Evolutionary conservation across 1,284 basidiomycete genomes (phyloP), one percentile per base, ranked within the genome.

Genomic region (Neonothopanus nambi): DNA sequence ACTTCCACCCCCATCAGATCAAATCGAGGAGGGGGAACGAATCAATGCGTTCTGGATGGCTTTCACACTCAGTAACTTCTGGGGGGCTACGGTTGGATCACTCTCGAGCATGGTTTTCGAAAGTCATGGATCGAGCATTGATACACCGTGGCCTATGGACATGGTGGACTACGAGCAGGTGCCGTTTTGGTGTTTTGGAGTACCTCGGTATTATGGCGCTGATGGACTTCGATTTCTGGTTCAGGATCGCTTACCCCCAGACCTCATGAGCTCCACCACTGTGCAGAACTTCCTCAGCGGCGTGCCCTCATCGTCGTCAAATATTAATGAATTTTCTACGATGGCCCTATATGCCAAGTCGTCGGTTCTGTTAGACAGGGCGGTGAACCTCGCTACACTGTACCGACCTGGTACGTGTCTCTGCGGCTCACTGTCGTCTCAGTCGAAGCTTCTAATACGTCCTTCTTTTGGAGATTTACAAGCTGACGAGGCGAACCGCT

Each of bases 31-130:
- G 59, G 81, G 76, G 17, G 82, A 85, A 61, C 70, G 78, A 28
- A 81, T 84, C 46, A 77, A 78, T 56, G 77, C 74, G 2, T 84
- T 84, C 60, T 85, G 82, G 82, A 66, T 74, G 3, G 77, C 79
- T 8, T 77, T 77, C 56, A 65, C 70, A 36, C 66, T 84, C 42
- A 80, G 83, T 64, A 78, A 81, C 53, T 74, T 76, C 63, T 70
- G 82, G 21, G 70, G 74, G 3, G 72, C 77, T 9, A 71, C 79
- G 9, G 69, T 79, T 38, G 72, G 78, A 44, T 43, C 47, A 12
- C 35, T 48, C 13, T 45, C 51, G 2, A 73, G 70, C 41, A 70
- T 78, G 20, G 68, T 72, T 20, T 67, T 78, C 35, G 75, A 78
- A 55, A 70, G 72, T 3, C 74, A 74, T 33, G 74, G 74, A 2